Evolutionary conservation across 2,329 filamentous ascomycete species (phyloP).

Genomic region (Fusarium piperis): DNA sequence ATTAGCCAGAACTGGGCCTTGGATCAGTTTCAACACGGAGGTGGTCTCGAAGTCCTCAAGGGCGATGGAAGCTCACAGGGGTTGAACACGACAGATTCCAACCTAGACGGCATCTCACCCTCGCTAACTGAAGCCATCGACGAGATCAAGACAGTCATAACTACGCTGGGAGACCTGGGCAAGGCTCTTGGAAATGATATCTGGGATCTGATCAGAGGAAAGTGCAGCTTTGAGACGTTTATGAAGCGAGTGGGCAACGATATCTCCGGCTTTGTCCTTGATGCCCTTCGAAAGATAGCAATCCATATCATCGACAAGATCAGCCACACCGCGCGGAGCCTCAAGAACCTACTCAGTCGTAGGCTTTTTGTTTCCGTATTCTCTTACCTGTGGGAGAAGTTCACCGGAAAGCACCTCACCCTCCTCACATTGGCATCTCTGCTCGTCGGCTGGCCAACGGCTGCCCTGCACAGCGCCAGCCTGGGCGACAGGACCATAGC

Average conservation of each 20-base stretch:
- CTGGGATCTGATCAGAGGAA: background rate
- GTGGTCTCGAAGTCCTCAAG: background rate
- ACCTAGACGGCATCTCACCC: background rate
- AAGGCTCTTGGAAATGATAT: background rate
- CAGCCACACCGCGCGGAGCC: background rate
- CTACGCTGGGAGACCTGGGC: background rate
- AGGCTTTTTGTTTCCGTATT: background rate
- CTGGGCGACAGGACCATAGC: background rate
- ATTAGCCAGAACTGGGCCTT: background rate
- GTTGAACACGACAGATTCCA: background rate
- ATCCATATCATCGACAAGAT: background rate
- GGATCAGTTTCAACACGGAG: background rate
- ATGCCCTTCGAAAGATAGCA: background rate
- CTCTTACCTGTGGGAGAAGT: background rate
- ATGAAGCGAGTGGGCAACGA: background rate
- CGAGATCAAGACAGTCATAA: background rate
- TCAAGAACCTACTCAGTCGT: background rate
- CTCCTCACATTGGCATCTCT: background rate
- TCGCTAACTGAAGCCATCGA: background rate
- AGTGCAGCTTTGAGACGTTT: background rate
- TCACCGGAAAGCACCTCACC: background rate
- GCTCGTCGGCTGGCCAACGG: background rate
- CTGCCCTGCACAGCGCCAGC: background rate
- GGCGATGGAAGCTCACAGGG: background rate
- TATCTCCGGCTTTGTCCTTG: background rate